These are phyloP conservation scores for Trametes cubensis DNA, from an alignment of 768 basidiomycete species.

Conservation along the genomic window DNA sequence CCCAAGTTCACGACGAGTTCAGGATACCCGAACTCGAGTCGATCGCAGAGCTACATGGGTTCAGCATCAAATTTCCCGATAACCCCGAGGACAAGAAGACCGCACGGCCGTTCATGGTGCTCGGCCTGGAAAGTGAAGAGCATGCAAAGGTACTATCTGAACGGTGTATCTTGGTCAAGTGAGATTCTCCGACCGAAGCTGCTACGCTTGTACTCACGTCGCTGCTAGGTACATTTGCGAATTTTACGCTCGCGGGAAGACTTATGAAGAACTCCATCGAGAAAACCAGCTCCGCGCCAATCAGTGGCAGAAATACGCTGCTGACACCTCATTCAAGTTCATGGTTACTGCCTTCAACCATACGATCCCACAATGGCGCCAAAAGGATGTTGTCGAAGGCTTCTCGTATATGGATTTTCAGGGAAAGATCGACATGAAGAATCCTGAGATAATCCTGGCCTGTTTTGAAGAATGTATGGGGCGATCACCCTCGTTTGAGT, in stretches of 20 bases:
- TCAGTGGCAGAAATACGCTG: slow-evolving; percentile 62
- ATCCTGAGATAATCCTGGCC: slow-evolving; percentile 70
- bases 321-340: slow-evolving; percentile 81
- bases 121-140: slow-evolving; percentile 68
- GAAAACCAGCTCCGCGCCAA: slow-evolving; percentile 45
- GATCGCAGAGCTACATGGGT: slow-evolving; percentile 71
- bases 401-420: slow-evolving; percentile 85
- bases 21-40: slow-evolving; percentile 82
- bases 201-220: not conserved
- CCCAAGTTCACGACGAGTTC: slow-evolving; percentile 81
- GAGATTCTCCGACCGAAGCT: slow-evolving; percentile 23
- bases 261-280: slow-evolving; percentile 72
- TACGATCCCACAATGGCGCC: slow-evolving; percentile 67
- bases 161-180: slow-evolving; percentile 87
- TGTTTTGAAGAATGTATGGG: slow-evolving; percentile 84
- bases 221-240: slow-evolving; percentile 69
- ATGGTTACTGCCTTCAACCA: slow-evolving; percentile 74
- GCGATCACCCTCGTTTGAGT: no score
- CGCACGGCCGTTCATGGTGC: slow-evolving; percentile 72
- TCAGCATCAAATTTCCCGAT: slow-evolving; percentile 56
- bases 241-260: slow-evolving; percentile 70
- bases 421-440: slow-evolving; percentile 81
- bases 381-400: slow-evolving; percentile 68
- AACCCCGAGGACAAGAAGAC: slow-evolving; percentile 51
- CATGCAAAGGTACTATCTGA: slow-evolving; percentile 74